Evolutionary conservation across 2,329 filamentous ascomycete species (phyloP).

Genomic region (Claviceps sp.): DNA sequence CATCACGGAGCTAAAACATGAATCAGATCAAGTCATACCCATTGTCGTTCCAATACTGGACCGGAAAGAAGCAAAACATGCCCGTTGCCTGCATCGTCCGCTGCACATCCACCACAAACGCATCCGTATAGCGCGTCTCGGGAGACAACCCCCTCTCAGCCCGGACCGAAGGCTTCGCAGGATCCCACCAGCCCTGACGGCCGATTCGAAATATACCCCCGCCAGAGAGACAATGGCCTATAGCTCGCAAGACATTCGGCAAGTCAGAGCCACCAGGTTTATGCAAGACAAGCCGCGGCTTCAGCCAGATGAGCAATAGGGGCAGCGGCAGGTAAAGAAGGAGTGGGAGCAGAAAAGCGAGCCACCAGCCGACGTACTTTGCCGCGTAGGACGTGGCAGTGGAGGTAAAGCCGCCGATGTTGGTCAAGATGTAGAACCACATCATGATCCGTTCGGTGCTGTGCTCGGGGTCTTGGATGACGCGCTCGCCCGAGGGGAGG

Average conservation of each 20-base stretch:
- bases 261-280: conserved; percentile 55
- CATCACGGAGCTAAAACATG: not conserved
- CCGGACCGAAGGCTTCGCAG: conserved; percentile 41
- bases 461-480: conserved; percentile 54
- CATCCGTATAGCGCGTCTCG: conserved; percentile 47
- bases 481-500: conserved; percentile 42
- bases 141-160: conserved; percentile 25
- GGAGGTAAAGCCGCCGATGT: conserved; percentile 38
- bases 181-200: conserved; percentile 42
- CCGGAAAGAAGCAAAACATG: conserved; percentile 28
- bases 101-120: conserved; percentile 51
- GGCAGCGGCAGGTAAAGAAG: conserved; percentile 48
- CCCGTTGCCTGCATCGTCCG: conserved; percentile 32
- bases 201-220: conserved; percentile 38
- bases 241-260: conserved; percentile 42
- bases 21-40: conserved; percentile 7
- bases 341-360: conserved; percentile 30
- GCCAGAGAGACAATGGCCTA: conserved; percentile 38
- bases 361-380: conserved; percentile 37
- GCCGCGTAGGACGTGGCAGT: conserved; percentile 39
- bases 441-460: conserved; percentile 54
- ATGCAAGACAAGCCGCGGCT: conserved; percentile 40
- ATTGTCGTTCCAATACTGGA: conserved; percentile 27
- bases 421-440: conserved; percentile 45
- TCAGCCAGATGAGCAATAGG: conserved; percentile 40